These are phyloP conservation scores for Helianthus tuberosus DNA, from an alignment of 129 eudicot species.

Conservation along the genomic window DNA sequence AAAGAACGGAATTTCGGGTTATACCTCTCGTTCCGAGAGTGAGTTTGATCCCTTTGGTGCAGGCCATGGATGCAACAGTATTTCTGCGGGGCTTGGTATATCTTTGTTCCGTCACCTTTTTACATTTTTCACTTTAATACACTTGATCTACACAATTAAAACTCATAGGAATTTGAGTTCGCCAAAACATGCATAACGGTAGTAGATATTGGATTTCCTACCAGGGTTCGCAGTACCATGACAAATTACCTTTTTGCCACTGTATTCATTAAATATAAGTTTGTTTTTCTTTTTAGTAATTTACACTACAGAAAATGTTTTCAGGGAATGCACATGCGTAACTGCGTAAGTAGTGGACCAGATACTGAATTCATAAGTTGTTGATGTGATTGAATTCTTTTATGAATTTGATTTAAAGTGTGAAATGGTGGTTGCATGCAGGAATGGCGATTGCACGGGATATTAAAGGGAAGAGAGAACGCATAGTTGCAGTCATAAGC, in stretches of 20 bases:
- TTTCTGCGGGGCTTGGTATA: slow-evolving; percentile 94
- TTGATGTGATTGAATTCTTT: slow-evolving; percentile 9
- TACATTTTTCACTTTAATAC: neutral
- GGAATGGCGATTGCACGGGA: slow-evolving; percentile 97
- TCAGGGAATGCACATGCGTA: slow-evolving; percentile 1
- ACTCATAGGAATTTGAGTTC: neutral
- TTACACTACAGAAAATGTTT: neutral
- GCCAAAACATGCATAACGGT: neutral
- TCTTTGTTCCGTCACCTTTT: slow-evolving; percentile 1
- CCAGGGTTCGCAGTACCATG: neutral
- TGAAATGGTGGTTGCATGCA: slow-evolving; percentile 33
- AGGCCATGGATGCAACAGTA: slow-evolving; percentile 96
- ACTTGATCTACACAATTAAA: neutral
- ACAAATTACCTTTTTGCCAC: neutral
- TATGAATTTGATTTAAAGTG: slow-evolving; percentile 3
- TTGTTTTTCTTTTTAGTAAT: neutral
- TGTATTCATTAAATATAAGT: neutral
- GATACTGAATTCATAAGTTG: slow-evolving; percentile 25
- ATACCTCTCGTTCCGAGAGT: slow-evolving; percentile 67
- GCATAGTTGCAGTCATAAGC: slow-evolving; percentile 82
- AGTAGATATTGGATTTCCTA: neutral
- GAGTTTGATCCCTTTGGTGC: slow-evolving; percentile 81
- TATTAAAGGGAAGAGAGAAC: slow-evolving; percentile 77
- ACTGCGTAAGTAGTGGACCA: neutral
- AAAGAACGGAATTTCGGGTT: slow-evolving; percentile 56